Evolutionary conservation across 2,329 filamentous ascomycete genomes (phyloP).

Genomic region (Polytolypa hystricis): DNA sequence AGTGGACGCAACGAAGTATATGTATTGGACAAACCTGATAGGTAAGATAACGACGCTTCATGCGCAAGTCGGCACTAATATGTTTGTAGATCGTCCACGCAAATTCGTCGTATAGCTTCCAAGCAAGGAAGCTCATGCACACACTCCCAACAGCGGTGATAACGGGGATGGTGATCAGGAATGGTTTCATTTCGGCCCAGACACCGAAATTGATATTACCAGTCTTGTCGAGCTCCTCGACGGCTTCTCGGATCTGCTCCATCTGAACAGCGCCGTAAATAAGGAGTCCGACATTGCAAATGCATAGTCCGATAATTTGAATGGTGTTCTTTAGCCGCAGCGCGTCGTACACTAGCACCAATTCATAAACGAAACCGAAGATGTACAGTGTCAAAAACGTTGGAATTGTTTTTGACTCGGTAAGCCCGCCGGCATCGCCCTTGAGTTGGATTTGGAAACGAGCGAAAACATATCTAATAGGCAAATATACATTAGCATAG

Average conservation of each 20-base stretch:
- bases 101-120: conserved; percentile 97
- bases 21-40: conserved; percentile 62
- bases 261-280: conserved; percentile 90
- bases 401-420: conserved; percentile 58
- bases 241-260: conserved; percentile 73
- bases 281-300: conserved; percentile 83
- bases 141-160: conserved; percentile 69
- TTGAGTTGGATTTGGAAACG: conserved; percentile 57
- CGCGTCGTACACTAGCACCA: conserved; percentile 85
- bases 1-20: background rate
- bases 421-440: conserved; percentile 30
- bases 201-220: conserved; percentile 43
- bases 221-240: conserved; percentile 41
- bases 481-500: conserved; percentile 7
- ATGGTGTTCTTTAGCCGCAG: conserved; percentile 94
- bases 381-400: conserved; percentile 95
- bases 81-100: conserved; percentile 99
- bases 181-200: conserved; percentile 61
- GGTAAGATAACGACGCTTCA: conserved; percentile 92
- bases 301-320: conserved; percentile 88
- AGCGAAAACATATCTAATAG: conserved; percentile 79
- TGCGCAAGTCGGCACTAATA: conserved; percentile 89
- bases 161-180: conserved; percentile 72
- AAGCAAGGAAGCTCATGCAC: conserved; percentile 64
- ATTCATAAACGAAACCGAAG: conserved; percentile 88